Percentiles rank a stretch among this genome's conserved stretches.
These are phyloP conservation scores for Tillandsia fasciculata DNA, from an alignment of 176 grass and related monocot species.

Conservation along the genomic window DNA sequence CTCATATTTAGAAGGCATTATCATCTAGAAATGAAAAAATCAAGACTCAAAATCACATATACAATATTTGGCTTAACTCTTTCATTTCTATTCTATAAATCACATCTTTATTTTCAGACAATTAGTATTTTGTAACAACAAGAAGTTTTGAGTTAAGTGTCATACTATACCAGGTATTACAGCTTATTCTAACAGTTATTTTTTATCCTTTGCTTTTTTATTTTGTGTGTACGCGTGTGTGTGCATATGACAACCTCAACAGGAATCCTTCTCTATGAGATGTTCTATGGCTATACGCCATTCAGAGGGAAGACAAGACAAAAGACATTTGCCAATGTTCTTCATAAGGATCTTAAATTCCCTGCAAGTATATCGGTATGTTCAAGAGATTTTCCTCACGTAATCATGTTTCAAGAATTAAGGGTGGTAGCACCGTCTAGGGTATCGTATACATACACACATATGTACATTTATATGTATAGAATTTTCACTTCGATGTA, in stretches of 20 bases:
- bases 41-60: neutral
- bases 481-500: neutral
- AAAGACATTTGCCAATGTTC: constrained; percentile 85
- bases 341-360: constrained; percentile 89
- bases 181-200: neutral
- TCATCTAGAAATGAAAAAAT: neutral
- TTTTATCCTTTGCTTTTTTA: neutral
- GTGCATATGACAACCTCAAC: neutral
- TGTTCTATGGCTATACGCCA: constrained; percentile 90
- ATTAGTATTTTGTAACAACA: neutral
- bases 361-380: constrained; percentile 51
- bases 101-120: too few species aligned
- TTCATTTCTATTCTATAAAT: neutral
- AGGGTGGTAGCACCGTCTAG: neutral
- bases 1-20: neutral
- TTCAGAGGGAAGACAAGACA: constrained; percentile 94
- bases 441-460: neutral
- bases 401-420: neutral
- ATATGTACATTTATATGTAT: neutral
- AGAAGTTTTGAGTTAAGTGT: neutral
- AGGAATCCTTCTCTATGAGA: constrained; percentile 93
- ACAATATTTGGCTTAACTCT: neutral
- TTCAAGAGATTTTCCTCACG: neutral
- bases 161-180: neutral
- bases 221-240: neutral